phyloP scores from a whole-genome alignment of 1,284 basidiomycete genomes.

The Cryptococcus neoformans region DNA sequence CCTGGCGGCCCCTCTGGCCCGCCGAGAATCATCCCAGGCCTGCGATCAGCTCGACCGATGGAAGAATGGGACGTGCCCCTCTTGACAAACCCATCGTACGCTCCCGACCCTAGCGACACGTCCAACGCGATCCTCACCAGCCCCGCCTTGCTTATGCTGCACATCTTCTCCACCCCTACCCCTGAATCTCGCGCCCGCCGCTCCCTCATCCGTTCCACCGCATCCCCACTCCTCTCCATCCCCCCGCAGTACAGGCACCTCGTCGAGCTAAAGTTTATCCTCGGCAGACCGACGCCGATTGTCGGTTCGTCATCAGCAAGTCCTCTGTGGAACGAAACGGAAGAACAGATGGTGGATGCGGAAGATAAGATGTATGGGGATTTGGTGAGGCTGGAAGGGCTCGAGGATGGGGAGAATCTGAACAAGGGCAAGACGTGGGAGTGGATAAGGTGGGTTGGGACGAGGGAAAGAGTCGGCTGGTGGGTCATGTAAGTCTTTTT shows the following conservation, averaged over 20 bases:
- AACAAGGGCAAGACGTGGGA: conserved; percentile 81
- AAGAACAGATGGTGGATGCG: conserved; percentile 12
- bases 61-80: conserved; percentile 6
- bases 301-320: neutral
- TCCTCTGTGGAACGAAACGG: neutral
- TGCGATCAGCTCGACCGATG: conserved; percentile 4
- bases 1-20: conserved; percentile 3
- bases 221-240: conserved; percentile 6
- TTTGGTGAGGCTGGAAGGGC: conserved; percentile 14
- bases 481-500: conserved; percentile 16
- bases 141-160: conserved; percentile 25
- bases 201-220: conserved; percentile 15
- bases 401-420: conserved; percentile 68
- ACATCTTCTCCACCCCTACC: conserved; percentile 27
- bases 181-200: conserved; percentile 9
- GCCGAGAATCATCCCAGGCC: neutral
- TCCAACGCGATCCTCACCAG: neutral
- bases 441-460: conserved; percentile 43
- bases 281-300: conserved; percentile 3
- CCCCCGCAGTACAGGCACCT: conserved; percentile 15
- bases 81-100: conserved; percentile 1
- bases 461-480: conserved; percentile 12
- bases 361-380: conserved; percentile 15
- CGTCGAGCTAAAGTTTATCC: conserved; percentile 27
- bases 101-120: neutral